Conservation (phyloP, 2,329 filamentous ascomycete species). For the Aureobasidium lini region DNA sequence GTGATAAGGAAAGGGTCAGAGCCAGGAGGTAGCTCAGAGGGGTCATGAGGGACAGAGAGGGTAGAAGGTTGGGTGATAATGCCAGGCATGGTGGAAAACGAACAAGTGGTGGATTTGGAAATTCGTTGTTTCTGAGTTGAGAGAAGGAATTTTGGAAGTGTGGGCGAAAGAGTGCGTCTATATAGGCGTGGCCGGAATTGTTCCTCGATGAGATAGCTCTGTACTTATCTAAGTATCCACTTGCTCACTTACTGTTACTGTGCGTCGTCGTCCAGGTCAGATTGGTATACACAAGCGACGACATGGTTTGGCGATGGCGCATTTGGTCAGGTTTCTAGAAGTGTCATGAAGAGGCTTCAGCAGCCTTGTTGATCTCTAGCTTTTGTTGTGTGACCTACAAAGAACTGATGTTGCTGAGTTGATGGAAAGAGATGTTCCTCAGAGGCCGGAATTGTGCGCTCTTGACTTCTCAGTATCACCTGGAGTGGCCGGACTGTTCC, state of each 20-base stretch:
- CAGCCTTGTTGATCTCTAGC: not conserved
- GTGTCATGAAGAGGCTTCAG: not conserved
- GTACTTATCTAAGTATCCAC: too few relatives aligned
- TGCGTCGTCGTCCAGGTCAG: not conserved
- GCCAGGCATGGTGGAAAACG: slow-evolving; percentile 9
- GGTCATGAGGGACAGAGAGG: slow-evolving; percentile 55
- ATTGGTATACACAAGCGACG: not conserved
- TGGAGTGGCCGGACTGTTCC: not conserved
- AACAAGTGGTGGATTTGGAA: not conserved
- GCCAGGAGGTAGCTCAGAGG: slow-evolving; percentile 55
- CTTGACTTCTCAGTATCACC: not conserved
- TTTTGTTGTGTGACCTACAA: not conserved
- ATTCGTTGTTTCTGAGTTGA: not conserved
- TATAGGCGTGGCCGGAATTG: not conserved
- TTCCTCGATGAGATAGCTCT: not conserved
- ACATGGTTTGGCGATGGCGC: not conserved
- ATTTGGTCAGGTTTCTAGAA: not conserved
- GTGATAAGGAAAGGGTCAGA: slow-evolving; percentile 64
- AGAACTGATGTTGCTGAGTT: not conserved
- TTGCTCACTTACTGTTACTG: not conserved
- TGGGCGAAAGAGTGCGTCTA: not conserved
- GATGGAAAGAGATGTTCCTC: not conserved
- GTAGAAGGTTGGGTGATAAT: not conserved
- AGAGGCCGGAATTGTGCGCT: not conserved
- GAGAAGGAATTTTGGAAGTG: not conserved